A percentile compares a stretch with the other conserved stretches of the same genome.
phyloP scores from a whole-genome alignment of 2,329 filamentous ascomycete genomes.

The Acephala macrosclerotiorum region DNA sequence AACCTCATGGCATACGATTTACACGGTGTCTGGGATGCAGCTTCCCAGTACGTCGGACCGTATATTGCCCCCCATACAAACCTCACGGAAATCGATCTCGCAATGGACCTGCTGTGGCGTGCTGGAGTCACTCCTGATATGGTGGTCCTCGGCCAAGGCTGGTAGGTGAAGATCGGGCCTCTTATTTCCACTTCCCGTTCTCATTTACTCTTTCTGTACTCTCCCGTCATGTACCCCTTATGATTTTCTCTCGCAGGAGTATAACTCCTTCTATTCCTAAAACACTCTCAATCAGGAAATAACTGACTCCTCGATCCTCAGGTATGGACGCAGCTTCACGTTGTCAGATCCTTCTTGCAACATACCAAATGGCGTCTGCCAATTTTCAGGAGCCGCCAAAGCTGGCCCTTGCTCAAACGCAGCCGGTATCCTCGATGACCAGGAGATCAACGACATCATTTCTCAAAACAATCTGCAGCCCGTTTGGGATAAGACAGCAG shows the following conservation, averaged over 20 bases:
- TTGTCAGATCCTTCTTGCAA: constrained; percentile 29
- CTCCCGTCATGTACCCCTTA: too few relatives aligned
- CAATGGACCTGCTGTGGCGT: constrained; percentile 48
- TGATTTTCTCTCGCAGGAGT: too few relatives aligned
- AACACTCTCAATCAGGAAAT: too few relatives aligned
- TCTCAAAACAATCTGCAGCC: constrained; percentile 31
- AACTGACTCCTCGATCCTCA: neutral
- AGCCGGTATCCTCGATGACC: constrained; percentile 44
- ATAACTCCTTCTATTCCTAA: too few relatives aligned
- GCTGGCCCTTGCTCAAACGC: constrained; percentile 40
- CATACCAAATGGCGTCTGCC: constrained; percentile 38
- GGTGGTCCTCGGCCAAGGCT: constrained; percentile 53
- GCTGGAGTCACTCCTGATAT: constrained; percentile 47
- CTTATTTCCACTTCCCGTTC: too few relatives aligned
- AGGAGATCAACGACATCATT: constrained; percentile 47
- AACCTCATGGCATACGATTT: constrained; percentile 43
- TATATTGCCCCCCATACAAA: constrained; percentile 50
- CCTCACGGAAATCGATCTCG: constrained; percentile 47
- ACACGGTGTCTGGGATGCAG: constrained; percentile 40
- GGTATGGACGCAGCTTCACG: constrained; percentile 53
- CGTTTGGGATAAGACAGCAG: constrained; percentile 36
- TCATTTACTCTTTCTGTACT: too few relatives aligned
- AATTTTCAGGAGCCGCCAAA: constrained; percentile 33
- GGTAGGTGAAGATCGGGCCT: constrained; percentile 23
- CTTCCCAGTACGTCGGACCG: constrained; percentile 40